A percentile compares a stretch with the other conserved stretches of the same genome.
Evolutionary conservation across 371 early-diverging fungal genomes (phyloP).

Genomic region (Circinella umbellata): DNA sequence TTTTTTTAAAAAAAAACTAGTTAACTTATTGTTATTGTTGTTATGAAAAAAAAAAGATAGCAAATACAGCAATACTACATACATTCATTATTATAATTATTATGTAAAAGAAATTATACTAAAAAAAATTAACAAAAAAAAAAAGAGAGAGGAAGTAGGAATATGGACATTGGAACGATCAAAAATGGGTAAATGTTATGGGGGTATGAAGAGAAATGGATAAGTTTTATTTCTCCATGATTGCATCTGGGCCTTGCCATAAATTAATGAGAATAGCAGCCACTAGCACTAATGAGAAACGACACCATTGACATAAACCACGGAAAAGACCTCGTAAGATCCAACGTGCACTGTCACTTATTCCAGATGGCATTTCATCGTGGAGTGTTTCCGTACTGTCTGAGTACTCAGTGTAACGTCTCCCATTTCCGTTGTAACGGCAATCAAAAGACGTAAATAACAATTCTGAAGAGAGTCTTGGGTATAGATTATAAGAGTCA

Average conservation of each 20-base stretch:
- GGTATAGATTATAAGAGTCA: constrained; percentile 19
- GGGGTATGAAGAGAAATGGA: neutral
- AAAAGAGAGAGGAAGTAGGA: neutral
- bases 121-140: neutral
- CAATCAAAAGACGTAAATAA: constrained; percentile 9
- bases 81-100: constrained; percentile 9
- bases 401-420: neutral
- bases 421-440: neutral
- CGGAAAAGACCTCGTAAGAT: constrained; percentile 36
- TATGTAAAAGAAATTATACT: constrained; percentile 2
- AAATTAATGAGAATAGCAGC: constrained; percentile 53
- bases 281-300: constrained; percentile 50
- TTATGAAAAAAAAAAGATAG: neutral
- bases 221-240: constrained; percentile 24
- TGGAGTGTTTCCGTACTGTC: neutral
- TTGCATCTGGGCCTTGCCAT: constrained; percentile 35
- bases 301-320: constrained; percentile 54
- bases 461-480: constrained; percentile 6
- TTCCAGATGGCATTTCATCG: constrained; percentile 5
- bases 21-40: neutral
- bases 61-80: constrained; percentile 9
- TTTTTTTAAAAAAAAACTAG: constrained; percentile 1
- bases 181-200: neutral
- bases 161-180: neutral
- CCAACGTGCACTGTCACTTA: constrained; percentile 16